Evolutionary conservation across 495 filamentous ascomycete species (phyloP), one percentile per base, ranked within the genome.

Genomic region (Penicillium daleae): DNA sequence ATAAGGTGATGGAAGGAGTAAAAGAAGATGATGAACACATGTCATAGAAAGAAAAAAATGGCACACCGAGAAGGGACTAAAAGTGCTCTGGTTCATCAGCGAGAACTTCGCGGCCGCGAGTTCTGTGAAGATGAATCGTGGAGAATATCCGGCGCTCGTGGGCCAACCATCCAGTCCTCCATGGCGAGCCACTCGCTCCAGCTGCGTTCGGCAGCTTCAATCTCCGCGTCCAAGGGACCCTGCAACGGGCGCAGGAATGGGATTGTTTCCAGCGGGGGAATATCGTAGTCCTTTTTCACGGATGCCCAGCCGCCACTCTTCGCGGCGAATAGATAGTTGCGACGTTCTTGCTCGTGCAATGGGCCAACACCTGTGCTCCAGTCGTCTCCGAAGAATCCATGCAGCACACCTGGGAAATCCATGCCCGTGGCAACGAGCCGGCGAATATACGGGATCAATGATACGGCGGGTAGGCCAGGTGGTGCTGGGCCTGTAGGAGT

Each of bases 341-440:
- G 85, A 42, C 95, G 84, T 73, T 99, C 95, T 68, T 89, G 87
- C 70, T 97, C 92, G 71, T 97, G 91, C 35, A 97, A 72, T 4
- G 89, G 86, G 0, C 91, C 90, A 35, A 98, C 80, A 3, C 95
- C 95, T 9, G 80, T 71, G 17, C 78, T 73, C 91, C 93, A 99
- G 67, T 96, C 90, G 63, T 97, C 91, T 7, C 95, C 95, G 69
- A 99, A 99, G 79, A 96, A 97, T 33, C 93, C 92, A 68, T 96
- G 92, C 61, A 99, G 78, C 5, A 98, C 86, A 1, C 87, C 89
- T 0, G 90, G 90, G 49, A 86, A 85, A 72, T 97, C 95, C 77
- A 93, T 93, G 9, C 92, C 95, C 1, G 94, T 97, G 6, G 92
- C 92, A 37, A 98, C 89, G 2, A 98, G 82, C 17, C 95, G 91